A percentile compares a stretch with the other conserved stretches of the same genome.
Conservation (phyloP, 2,329 filamentous ascomycete genomes). For the Fusarium citri region DNA sequence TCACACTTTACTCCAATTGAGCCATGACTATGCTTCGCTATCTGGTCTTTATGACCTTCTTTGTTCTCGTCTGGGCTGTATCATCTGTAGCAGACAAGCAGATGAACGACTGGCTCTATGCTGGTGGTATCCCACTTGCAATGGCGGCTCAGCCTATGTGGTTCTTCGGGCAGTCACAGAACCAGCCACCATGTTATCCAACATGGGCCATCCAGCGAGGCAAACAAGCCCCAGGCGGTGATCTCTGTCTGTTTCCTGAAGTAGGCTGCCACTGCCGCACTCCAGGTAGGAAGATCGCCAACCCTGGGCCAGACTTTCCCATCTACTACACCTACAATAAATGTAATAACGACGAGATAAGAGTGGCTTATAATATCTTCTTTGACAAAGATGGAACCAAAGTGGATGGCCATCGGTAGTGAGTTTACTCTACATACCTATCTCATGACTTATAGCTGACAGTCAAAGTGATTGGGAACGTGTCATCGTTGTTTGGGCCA, state of each 20-base stretch:
- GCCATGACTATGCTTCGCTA: not conserved
- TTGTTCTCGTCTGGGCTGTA: not conserved
- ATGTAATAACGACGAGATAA: too few species aligned
- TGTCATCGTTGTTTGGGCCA: too few species aligned
- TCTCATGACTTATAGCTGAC: too few species aligned
- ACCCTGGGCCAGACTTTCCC: too few species aligned
- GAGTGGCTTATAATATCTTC: too few species aligned
- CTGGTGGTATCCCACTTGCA: not conserved
- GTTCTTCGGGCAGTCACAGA: not conserved
- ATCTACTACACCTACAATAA: too few species aligned
- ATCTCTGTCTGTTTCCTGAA: not conserved
- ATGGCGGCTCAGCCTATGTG: not conserved
- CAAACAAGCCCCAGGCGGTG: not conserved
- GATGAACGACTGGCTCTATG: not conserved
- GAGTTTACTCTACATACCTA: too few species aligned
- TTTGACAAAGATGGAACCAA: too few species aligned
- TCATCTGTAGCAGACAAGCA: not conserved
- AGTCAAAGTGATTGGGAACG: too few species aligned
- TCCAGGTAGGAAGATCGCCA: too few species aligned
- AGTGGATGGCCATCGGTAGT: too few species aligned
- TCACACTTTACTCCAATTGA: not conserved
- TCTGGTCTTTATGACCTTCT: not conserved
- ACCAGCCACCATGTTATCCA: not conserved
- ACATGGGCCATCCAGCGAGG: not conserved
- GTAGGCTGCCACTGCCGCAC: not conserved